Conservation (phyloP, 257 asterid species). For the Cruciata laevipes region DNA sequence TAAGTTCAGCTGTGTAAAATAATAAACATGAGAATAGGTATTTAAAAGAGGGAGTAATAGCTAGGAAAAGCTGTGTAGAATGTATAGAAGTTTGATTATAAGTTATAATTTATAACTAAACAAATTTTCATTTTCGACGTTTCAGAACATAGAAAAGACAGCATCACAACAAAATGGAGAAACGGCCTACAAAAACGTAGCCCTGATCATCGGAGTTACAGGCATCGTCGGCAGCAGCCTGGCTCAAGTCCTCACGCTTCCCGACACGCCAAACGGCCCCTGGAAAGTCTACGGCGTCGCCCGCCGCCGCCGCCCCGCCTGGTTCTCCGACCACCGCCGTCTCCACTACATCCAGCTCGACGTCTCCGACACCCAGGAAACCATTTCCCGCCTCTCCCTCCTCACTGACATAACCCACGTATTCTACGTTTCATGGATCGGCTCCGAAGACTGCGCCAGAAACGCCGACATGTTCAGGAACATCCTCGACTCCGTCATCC, state of each 20-base stretch:
- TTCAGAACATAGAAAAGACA: constrained; percentile 1
- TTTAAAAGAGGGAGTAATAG: too few relatives aligned
- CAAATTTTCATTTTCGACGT: not conserved
- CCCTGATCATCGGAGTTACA: constrained; percentile 29
- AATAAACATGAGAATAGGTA: too few relatives aligned
- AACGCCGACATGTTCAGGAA: constrained; percentile 26
- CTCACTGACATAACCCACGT: constrained; percentile 27
- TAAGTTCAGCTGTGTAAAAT: too few relatives aligned
- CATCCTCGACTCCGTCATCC: constrained; percentile 20
- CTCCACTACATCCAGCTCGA: constrained; percentile 31
- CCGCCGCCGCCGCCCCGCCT: constrained; percentile 24
- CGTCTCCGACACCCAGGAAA: constrained; percentile 14
- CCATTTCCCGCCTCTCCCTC: constrained; percentile 21
- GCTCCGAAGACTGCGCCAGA: constrained; percentile 23
- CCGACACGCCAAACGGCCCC: constrained; percentile 30
- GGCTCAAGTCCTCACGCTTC: constrained; percentile 27
- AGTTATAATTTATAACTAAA: too few relatives aligned
- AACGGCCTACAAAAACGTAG: constrained; percentile 19
- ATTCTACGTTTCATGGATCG: constrained; percentile 29
- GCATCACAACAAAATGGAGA: constrained; percentile 5
- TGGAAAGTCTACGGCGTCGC: constrained; percentile 39
- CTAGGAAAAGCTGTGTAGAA: too few relatives aligned
- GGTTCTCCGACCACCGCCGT: constrained; percentile 18
- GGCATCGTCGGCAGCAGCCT: constrained; percentile 34
- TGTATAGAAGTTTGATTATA: too few relatives aligned